Base-by-base conservation (phyloP, 1,139 yeast species). In the Zygosaccharomyces pseudobailii region DNA sequence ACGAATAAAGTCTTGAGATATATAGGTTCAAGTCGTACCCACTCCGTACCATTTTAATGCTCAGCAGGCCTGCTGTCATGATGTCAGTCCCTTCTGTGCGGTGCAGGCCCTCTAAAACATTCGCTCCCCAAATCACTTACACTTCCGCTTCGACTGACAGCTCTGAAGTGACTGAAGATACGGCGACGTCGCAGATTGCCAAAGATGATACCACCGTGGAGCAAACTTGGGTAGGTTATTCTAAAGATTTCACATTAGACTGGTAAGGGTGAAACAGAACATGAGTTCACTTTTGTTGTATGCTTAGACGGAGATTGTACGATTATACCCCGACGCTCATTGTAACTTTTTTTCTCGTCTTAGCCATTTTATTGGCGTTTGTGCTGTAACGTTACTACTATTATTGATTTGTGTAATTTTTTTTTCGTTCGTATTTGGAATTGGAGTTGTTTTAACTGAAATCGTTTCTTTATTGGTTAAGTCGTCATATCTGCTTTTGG, bases 31-130 rank as follows among this genome's bases (percentile, higher is more conserved):
- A 27, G 8, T 4, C 30, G n/a, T 5, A 7, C 10, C 30, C n/a
- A 4, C 30, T 7, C 30, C 20, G 17, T n/a, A 17, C 20, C 38
- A 20, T 10, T 22, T n/a, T 19, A 43, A 48, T 48, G 51, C 23
- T 48, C 24, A 28, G 40, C 24, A 48, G 47, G 46, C 36, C 49
- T 22, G 31, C 35, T 23, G 24, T 45, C 22, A 31, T 32, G 27
- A 27, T 32, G 20, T 23, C 45, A 3, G 27, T 46, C 10, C 33
- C 45, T 28, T 25, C 43, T 23, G 24, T 43, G 22, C 27, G 44
- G 13, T 42, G 35, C 46, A 49, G 50, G 34, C 52, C 52, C 20
- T 44, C 50, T 3, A 43, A 33, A 41, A 42, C 40, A 19, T 36
- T 45, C 28, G 48, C 45, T 22, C 48, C 48, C 8, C 42, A 45